Evolutionary conservation across 2,329 filamentous ascomycete genomes (phyloP), one percentile per base, ranked within the genome.

Genomic region (Phyllosticta ampelicida): DNA sequence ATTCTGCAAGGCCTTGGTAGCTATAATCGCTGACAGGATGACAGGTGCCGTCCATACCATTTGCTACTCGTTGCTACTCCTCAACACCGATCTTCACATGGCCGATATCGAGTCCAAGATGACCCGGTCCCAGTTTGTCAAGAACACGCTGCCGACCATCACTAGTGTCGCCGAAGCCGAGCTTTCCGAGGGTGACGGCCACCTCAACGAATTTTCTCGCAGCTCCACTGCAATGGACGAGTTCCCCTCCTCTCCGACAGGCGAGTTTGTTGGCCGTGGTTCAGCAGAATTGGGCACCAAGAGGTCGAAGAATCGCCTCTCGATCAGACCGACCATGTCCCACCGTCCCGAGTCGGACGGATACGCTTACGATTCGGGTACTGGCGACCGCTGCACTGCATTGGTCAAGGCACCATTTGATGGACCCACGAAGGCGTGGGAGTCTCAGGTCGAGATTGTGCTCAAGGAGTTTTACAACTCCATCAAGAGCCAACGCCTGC

Each of bases 101-200:
- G 94, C 92, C 60, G 91, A 97, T 68, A 96, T 97, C 65, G 90
- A 95, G 61, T 85, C 88, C 65, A 95, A 95, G 76, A 99, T 99
- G 94, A 97, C 92, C 1, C 84, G 88, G 58, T 86, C 81, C 62
- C 92, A 97, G 67, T 99, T 97, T 67, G 83, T 99, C 68, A 95
- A 95, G 73, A 99, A 99, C 69, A 96, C 94, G 4, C 86, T 97
- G 78, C 87, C 88, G 0, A 96, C 92, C 0, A 88, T 99, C 62
- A 84, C 83, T 60, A 85, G 90, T 11, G 80, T 90, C 9, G 77
- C 80, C 48, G 89, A 95, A 64, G 83, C 85, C 20, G 59, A 61
- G 48, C 9, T 54, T 11, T 51, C 56, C 9, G 54, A 54, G 13
- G 21, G 21, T 16, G 53, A 51, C 13, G 23, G 50, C 11, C 48